A percentile compares a stretch with the other conserved stretches of the same genome.
Evolutionary conservation across 352 stramenopile species (phyloP).

Genomic region (Albugo candida): DNA sequence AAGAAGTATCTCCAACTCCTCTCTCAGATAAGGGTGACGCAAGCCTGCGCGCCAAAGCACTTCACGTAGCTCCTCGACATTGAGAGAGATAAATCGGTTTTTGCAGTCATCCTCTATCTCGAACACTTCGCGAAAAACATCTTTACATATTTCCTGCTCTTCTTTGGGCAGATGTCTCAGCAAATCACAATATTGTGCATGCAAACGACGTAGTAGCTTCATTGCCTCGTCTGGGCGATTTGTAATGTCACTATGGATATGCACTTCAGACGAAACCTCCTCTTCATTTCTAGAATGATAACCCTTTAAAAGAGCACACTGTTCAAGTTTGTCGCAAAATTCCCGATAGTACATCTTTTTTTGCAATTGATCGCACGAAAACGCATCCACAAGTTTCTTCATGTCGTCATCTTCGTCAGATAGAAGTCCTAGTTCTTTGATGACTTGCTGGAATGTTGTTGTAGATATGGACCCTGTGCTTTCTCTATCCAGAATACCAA

Average conservation of each 20-base stretch:
- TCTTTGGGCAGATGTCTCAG: constrained; percentile 24
- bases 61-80: constrained; percentile 44
- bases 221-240: neutral
- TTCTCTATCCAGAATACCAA: constrained; percentile 61
- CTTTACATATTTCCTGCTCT: constrained; percentile 9
- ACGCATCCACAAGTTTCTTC: too few species aligned
- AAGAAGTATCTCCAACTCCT: constrained; percentile 40
- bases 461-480: constrained; percentile 23
- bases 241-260: neutral
- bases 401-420: too few species aligned
- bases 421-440: constrained; percentile 14
- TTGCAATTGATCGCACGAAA: too few species aligned
- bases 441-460: constrained; percentile 28
- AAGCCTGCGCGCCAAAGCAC: constrained; percentile 40
- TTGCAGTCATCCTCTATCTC: constrained; percentile 16
- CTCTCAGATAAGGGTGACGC: constrained; percentile 39
- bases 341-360: too few species aligned
- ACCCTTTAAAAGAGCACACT: too few species aligned
- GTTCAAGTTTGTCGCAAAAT: too few species aligned
- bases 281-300: too few species aligned
- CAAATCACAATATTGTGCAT: constrained; percentile 13
- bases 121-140: constrained; percentile 19
- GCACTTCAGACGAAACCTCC: too few species aligned
- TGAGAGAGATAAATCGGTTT: constrained; percentile 19
- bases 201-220: neutral